phyloP scores from a whole-genome alignment of 352 stramenopile species.

The Pythium rhizo-oryzae region DNA sequence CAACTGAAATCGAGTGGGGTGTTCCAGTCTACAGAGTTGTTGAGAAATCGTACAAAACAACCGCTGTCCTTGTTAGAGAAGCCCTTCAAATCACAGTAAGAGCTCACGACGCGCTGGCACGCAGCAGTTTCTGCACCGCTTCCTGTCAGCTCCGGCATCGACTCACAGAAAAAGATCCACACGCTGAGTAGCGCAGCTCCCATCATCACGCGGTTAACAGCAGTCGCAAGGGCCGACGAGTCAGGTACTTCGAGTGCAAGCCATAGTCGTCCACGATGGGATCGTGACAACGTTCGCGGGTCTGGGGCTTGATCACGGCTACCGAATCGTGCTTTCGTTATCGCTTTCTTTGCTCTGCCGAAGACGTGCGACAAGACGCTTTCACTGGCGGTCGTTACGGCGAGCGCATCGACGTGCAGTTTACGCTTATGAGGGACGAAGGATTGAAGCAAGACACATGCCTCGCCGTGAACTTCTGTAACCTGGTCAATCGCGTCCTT shows the following conservation, averaged over 20 bases:
- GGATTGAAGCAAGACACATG: slow-evolving; percentile 36
- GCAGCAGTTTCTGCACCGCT: slow-evolving; percentile 45
- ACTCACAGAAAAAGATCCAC: slow-evolving; percentile 73
- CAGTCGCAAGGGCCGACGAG: slow-evolving; percentile 45
- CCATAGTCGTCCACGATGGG: slow-evolving; percentile 51
- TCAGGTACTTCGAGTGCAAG: slow-evolving; percentile 63
- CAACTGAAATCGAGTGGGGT: slow-evolving; percentile 54
- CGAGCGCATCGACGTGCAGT: not conserved
- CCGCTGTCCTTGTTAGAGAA: slow-evolving; percentile 33
- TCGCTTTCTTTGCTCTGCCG: slow-evolving; percentile 36
- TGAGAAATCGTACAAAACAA: slow-evolving; percentile 46
- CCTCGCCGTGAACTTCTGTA: slow-evolving; percentile 45
- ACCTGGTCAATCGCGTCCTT: slow-evolving; percentile 48
- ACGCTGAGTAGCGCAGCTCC: slow-evolving; percentile 58
- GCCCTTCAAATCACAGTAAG: slow-evolving; percentile 49
- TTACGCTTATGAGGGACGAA: slow-evolving; percentile 65
- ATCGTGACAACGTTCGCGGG: slow-evolving; percentile 26
- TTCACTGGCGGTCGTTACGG: slow-evolving; percentile 11
- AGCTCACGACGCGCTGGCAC: slow-evolving; percentile 51
- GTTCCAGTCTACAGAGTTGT: slow-evolving; percentile 37
- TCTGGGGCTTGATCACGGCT: slow-evolving; percentile 19
- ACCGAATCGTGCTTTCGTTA: slow-evolving; percentile 36
- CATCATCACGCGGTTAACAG: slow-evolving; percentile 68
- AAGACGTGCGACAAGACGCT: slow-evolving; percentile 54
- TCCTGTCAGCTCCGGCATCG: slow-evolving; percentile 59